phyloP scores from a whole-genome alignment of 257 asterid genomes.

The Coffea canephora region DNA sequence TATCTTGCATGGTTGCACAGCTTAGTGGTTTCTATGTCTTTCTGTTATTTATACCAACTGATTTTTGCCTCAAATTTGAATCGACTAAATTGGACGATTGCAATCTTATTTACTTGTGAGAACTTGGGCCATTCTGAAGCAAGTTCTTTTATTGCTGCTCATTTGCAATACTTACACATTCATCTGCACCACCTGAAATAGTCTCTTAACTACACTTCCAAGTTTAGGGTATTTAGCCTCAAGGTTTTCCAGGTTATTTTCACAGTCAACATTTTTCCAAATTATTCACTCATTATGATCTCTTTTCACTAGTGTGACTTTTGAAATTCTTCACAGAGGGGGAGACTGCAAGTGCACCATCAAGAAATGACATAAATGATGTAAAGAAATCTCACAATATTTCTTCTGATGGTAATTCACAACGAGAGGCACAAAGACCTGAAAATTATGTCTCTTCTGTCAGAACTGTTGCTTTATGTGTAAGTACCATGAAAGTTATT shows the following conservation, averaged over 20 bases:
- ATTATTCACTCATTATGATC: neutral
- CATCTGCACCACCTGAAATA: neutral
- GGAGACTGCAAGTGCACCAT: slow-evolving; percentile 34
- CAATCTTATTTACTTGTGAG: neutral
- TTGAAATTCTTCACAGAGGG: slow-evolving; percentile 38
- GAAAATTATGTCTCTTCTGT: slow-evolving; percentile 60
- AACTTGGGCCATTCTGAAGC: neutral
- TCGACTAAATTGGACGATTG: neutral
- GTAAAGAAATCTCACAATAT: slow-evolving; percentile 30
- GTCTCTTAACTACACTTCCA: neutral
- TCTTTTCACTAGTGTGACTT: neutral
- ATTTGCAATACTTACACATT: neutral
- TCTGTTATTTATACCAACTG: too few relatives aligned
- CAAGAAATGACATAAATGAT: slow-evolving; percentile 30
- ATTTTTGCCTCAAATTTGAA: neutral
- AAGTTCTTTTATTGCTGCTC: neutral
- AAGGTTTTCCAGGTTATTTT: neutral
- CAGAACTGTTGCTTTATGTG: slow-evolving; percentile 80
- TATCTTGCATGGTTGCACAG: too few relatives aligned
- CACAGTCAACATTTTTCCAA: too few relatives aligned
- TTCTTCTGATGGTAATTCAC: slow-evolving; percentile 34
- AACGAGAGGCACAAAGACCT: slow-evolving; percentile 27
- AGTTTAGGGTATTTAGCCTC: neutral
- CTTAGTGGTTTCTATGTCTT: too few relatives aligned
- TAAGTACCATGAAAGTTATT: slow-evolving; percentile 37